phyloP scores from a whole-genome alignment of 2,329 filamentous ascomycete genomes.

The Pyrenophora teres region DNA sequence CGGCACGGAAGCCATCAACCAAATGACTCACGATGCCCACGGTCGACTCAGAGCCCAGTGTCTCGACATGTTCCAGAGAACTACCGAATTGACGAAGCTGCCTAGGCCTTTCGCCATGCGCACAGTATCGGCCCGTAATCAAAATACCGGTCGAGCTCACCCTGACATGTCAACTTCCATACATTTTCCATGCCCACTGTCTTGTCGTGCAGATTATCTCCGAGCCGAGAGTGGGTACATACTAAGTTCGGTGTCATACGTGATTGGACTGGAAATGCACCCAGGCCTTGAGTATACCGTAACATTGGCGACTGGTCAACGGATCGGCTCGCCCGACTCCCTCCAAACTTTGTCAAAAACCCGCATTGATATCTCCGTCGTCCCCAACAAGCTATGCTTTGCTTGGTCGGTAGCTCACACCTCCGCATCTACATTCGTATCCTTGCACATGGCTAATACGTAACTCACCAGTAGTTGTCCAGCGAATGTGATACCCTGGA shows the following conservation, averaged over 20 bases:
- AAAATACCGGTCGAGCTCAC: slow-evolving; percentile 23
- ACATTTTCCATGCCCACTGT: slow-evolving; percentile 32
- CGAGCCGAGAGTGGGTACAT: slow-evolving; percentile 21
- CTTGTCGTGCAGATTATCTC: slow-evolving; percentile 15
- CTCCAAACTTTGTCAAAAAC: slow-evolving; percentile 57
- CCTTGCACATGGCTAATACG: not conserved
- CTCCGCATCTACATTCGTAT: no score
- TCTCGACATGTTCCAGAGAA: not conserved
- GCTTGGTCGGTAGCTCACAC: slow-evolving; percentile 8
- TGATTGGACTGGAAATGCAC: slow-evolving; percentile 22
- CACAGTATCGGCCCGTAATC: slow-evolving; percentile 23
- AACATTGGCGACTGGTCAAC: slow-evolving; percentile 50
- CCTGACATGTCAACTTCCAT: slow-evolving; percentile 25
- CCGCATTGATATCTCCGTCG: slow-evolving; percentile 26
- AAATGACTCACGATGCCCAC: slow-evolving; percentile 23
- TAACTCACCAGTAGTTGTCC: slow-evolving; percentile 45
- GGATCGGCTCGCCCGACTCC: slow-evolving; percentile 49
- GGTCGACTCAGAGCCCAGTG: slow-evolving; percentile 10
- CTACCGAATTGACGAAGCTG: slow-evolving; percentile 29
- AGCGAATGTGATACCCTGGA: slow-evolving; percentile 48
- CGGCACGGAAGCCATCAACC: slow-evolving; percentile 16
- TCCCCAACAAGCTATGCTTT: slow-evolving; percentile 42
- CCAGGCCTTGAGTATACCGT: slow-evolving; percentile 26
- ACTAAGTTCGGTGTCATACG: slow-evolving; percentile 15
- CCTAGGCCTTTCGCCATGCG: slow-evolving; percentile 52